Percentiles rank a stretch among this genome's conserved stretches.
phyloP scores from a whole-genome alignment of 2,329 filamentous ascomycete species.

The Berkeleyomyces rouxiae region DNA sequence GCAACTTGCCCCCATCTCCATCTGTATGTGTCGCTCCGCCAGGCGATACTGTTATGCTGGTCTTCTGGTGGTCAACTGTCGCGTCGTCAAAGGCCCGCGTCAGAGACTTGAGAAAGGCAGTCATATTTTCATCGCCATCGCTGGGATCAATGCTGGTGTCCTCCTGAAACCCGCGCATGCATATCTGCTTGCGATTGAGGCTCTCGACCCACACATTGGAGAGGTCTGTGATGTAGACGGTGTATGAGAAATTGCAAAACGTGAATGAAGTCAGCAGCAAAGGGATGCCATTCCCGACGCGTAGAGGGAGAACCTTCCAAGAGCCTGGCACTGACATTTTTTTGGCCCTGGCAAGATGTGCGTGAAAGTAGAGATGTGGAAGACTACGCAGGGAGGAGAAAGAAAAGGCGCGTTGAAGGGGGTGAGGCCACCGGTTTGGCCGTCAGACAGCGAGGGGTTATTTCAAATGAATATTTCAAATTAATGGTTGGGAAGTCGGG shows the following conservation, averaged over 20 bases:
- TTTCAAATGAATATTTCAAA: too few species aligned
- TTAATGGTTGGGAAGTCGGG: too few species aligned
- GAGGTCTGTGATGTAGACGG: slow-evolving; percentile 52
- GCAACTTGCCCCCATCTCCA: slow-evolving; percentile 17
- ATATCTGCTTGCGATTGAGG: slow-evolving; percentile 44
- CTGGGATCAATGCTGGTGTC: slow-evolving; percentile 58
- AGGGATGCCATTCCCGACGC: slow-evolving; percentile 30
- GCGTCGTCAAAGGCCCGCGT: slow-evolving; percentile 33
- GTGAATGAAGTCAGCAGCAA: slow-evolving; percentile 45
- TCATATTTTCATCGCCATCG: slow-evolving; percentile 50
- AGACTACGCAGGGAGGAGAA: too few species aligned
- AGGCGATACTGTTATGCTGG: slow-evolving; percentile 28
- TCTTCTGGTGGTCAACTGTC: slow-evolving; percentile 27
- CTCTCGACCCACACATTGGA: slow-evolving; percentile 56
- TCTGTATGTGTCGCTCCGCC: slow-evolving; percentile 13
- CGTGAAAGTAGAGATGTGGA: too few species aligned
- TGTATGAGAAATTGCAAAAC: slow-evolving; percentile 42
- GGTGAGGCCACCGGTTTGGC: too few species aligned
- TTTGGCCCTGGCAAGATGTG: background rate
- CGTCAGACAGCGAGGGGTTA: too few species aligned
- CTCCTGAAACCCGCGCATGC: slow-evolving; percentile 42
- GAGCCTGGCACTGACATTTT: slow-evolving; percentile 21
- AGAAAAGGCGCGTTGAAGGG: too few species aligned
- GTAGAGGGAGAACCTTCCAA: slow-evolving; percentile 34
- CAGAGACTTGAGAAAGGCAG: slow-evolving; percentile 49